Conservation (phyloP, 164 flowering plant genomes). For the Vitis rotundifolia region DNA sequence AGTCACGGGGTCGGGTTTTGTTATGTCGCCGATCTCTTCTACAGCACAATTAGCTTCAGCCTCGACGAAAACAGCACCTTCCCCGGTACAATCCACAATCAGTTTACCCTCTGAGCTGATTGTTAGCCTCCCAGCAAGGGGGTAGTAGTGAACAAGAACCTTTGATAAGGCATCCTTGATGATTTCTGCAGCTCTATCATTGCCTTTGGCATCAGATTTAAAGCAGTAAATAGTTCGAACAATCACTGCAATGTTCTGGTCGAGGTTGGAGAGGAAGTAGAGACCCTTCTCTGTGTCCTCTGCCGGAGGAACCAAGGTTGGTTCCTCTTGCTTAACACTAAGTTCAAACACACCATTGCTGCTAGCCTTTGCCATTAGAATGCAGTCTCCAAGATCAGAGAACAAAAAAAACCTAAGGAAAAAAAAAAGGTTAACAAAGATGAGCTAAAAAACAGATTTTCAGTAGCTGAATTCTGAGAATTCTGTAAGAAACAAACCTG, state of each 20-base stretch:
- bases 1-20: conserved; percentile 72
- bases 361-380: conserved; percentile 10
- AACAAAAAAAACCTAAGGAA: no score
- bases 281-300: conserved; percentile 39
- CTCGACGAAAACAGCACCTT: conserved; percentile 84
- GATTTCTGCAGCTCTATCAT: conserved; percentile 50
- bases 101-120: conserved; percentile 77
- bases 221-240: conserved; percentile 45
- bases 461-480: not conserved
- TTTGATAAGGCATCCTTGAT: conserved; percentile 67
- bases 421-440: no score
- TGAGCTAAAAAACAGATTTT: no score
- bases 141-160: conserved; percentile 78
- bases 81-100: conserved; percentile 74
- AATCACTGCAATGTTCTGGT: conserved; percentile 46
- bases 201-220: conserved; percentile 30
- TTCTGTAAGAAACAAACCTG: no score
- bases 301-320: conserved; percentile 38
- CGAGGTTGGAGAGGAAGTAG: conserved; percentile 51
- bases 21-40: conserved; percentile 60
- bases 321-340: conserved; percentile 30
- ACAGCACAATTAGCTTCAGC: conserved; percentile 68
- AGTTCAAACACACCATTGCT: conserved; percentile 19
- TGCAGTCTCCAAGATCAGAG: no score
- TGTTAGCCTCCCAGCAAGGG: conserved; percentile 68